These are phyloP conservation scores for Auricularia auricula-judae DNA, from an alignment of 768 basidiomycete species.

Conservation along the genomic window DNA sequence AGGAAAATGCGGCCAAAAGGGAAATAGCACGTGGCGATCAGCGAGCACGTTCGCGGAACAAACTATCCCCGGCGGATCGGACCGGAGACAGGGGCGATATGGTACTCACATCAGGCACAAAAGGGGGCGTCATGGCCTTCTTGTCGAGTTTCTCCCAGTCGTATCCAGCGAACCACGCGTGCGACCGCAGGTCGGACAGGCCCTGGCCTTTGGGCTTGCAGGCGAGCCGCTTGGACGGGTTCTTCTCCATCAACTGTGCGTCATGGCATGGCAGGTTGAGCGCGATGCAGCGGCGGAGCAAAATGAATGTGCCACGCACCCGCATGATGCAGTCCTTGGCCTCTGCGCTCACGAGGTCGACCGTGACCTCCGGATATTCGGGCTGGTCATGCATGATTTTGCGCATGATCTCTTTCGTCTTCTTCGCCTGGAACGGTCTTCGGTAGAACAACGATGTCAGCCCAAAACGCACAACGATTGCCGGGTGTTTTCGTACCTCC, in stretches of 20 bases:
- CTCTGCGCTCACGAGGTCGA: conserved; percentile 45
- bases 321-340: conserved; percentile 55
- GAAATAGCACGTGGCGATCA: background rate
- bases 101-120: conserved; percentile 79
- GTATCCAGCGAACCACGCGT: conserved; percentile 76
- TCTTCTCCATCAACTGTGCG: conserved; percentile 74
- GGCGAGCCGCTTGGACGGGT: conserved; percentile 67
- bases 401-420: conserved; percentile 85
- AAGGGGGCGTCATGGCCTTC: conserved; percentile 61
- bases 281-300: background rate
- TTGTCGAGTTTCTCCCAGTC: conserved; percentile 72
- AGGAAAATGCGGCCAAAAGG: background rate
- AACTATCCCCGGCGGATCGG: too few species aligned
- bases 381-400: conserved; percentile 85
- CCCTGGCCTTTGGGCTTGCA: conserved; percentile 62
- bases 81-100: background rate
- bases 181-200: conserved; percentile 63
- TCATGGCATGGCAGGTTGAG: background rate
- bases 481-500: conserved; percentile 1
- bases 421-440: conserved; percentile 83
- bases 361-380: conserved; percentile 74
- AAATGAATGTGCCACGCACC: conserved; percentile 33
- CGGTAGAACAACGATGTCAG: background rate
- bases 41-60: background rate
- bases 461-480: background rate